Conservation (phyloP, 2,329 filamentous ascomycete genomes). For the Fusarium oligoseptatum region DNA sequence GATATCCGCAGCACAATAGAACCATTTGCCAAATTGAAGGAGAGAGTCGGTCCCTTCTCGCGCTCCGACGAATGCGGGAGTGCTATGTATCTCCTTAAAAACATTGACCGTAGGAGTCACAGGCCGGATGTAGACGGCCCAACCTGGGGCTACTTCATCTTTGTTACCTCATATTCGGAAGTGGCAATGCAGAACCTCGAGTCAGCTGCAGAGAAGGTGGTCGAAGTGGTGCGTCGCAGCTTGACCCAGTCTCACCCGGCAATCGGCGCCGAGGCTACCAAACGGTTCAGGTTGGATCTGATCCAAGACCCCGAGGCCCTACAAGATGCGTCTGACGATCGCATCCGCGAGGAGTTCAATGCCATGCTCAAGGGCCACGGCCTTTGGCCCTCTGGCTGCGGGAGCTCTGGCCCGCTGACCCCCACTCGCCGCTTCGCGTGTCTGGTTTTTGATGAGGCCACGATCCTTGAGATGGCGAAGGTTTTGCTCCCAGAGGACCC, state of each 20-base stretch:
- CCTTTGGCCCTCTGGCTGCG: background rate
- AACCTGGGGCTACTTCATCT: conserved; percentile 33
- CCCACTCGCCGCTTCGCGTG: background rate
- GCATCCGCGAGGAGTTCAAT: background rate
- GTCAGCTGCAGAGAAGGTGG: conserved; percentile 8
- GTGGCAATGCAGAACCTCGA: conserved; percentile 1
- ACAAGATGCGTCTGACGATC: background rate
- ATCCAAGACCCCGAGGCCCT: background rate
- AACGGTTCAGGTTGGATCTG: background rate
- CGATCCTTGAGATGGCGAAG: background rate
- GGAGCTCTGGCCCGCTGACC: background rate
- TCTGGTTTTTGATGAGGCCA: background rate
- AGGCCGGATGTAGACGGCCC: conserved; percentile 21
- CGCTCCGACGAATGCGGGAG: conserved; percentile 21
- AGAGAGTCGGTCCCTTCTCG: background rate
- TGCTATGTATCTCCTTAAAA: background rate
- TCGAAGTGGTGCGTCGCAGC: conserved; percentile 6
- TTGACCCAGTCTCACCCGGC: background rate
- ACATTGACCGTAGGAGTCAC: conserved; percentile 4
- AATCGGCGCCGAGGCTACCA: background rate
- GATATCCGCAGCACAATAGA: conserved; percentile 17
- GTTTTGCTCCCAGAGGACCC: background rate
- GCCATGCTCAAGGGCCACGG: background rate
- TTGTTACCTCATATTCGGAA: conserved; percentile 27
- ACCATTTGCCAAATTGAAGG: background rate